Conservation (phyloP, 306 rosid genomes). For the Vicia villosa region DNA sequence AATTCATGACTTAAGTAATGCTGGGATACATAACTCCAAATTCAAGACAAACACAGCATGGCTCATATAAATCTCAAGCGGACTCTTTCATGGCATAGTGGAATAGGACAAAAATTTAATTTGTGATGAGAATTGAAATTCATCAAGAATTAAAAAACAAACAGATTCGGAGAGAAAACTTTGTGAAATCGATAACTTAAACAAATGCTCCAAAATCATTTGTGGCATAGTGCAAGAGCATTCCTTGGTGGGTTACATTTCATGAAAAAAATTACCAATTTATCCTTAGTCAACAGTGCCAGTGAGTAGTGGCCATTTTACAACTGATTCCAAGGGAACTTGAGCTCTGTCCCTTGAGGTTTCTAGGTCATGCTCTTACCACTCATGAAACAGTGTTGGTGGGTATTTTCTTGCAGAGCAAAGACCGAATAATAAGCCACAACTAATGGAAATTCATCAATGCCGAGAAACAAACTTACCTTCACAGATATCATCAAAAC, state of each 20-base stretch:
- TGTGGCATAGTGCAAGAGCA: conserved; percentile 31
- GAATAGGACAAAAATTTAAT: conserved; percentile 14
- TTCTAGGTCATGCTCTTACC: too few species aligned
- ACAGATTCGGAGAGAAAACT: conserved; percentile 2
- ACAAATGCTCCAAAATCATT: conserved; percentile 24
- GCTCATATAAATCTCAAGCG: conserved; percentile 12
- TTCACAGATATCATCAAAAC: conserved; percentile 78
- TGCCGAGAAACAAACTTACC: conserved; percentile 45
- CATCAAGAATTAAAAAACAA: conserved; percentile 17
- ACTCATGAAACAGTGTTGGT: too few species aligned
- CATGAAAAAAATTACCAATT: conserved; percentile 14
- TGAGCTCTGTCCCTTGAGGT: too few species aligned
- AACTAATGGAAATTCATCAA: conserved; percentile 25
- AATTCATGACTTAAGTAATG: conserved; percentile 27
- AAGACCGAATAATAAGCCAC: conserved; percentile 14
- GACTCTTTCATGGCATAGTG: conserved; percentile 4
- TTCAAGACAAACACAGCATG: not conserved
- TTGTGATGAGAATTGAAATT: not conserved
- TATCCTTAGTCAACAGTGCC: conserved; percentile 20
- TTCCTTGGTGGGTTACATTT: not conserved
- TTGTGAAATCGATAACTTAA: conserved; percentile 2
- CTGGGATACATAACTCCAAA: conserved; percentile 1
- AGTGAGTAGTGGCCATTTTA: not conserved
- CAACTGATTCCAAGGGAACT: too few species aligned
- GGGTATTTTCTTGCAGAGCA: not conserved